Evolutionary conservation across 352 stramenopile genomes (phyloP), one percentile per base, ranked within the genome.

Genomic region (Globisporangium viniferum): DNA sequence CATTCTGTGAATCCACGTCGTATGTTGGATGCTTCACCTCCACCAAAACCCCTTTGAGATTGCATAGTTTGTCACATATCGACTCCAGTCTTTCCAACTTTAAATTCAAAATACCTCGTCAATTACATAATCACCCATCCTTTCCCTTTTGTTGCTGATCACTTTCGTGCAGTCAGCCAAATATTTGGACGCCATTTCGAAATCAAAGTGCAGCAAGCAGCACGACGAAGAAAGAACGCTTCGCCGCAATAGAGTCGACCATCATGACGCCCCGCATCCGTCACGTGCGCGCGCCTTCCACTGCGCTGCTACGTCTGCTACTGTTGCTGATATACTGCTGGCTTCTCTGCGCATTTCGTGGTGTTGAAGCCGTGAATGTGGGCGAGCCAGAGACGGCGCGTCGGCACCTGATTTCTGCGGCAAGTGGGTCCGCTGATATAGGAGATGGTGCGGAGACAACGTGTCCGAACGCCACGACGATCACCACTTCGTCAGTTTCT

Each of bases 391-490:
- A 67, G 33, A 10, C 44, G 18, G 49, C 18, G 44, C 29, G 24
- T 39, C 64, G 64, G 5, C 36, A 49, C 33, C 64, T 69, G 24
- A 9, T 54, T 18, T 67, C 62, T n/a, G 49, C 62, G 27, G 62
- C 64, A 27, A 62, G 55, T 20, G 64, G 64, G 29, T 64, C 63
- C 15, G 4, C 56, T 35, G 63, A 14, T 24, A 7, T 20, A 15
- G 46, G 60, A 29, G 62, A 18, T 20, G 44, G 15, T 31, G 27
- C 18, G 0, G 8, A 12, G 12, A 14, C 4, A 22, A 24, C 31
- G 14, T 71, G 66, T 33, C 36, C 66, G 20, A 67, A 66, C 35
- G 66, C 55, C 39, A 71, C 66, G 66, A 71, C 59, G 8, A 31
- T 71, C n/a, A 27, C 46, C 14, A 54, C 20, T 12, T 5, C 29